Evolutionary conservation across 2,329 filamentous ascomycete genomes (phyloP), one percentile per base, ranked within the genome.

Genomic region (Aureobasidium sp.): DNA sequence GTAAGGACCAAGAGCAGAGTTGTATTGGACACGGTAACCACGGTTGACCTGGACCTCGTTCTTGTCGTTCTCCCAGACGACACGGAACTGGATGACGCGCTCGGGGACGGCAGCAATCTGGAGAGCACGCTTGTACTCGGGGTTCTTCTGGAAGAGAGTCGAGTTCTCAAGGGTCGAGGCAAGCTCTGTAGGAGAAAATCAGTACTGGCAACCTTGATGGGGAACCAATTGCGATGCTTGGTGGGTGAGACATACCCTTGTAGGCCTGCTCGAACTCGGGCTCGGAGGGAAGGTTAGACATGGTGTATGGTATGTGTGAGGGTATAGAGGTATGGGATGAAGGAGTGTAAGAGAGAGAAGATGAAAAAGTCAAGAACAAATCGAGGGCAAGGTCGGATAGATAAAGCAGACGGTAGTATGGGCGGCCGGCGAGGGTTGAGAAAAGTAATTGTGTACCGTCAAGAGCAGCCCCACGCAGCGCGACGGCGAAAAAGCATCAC

Each of bases 201-300:
- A 62, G 50, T 34, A 17, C 27, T 24, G 34, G 32, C 15, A 26
- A 53, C 48, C 48, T 61, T 50, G 29, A 37, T 61, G 59, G 47
- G 20, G 26, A 43, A 41, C 5, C 32, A 24, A 13, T 55, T 41
- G 51, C 3, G 13, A 41, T 26, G 32, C 20, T 43, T 51, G 32
- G n/a, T 26, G 13, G 15, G 12, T 12, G 32, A 44, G 12, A 75
- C 82, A 73, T 80, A 95, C 91, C 91, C 77, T 92, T 90, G 86
- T 96, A 96, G 73, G 93, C 93, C 85, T 97, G 93, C 86, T 97
- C 87, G 82, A 97, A 97, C 82, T 99, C 93, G 73, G 94, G 93
- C 85, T 97, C 93, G 67, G 81, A 80, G 59, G 90, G 86, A 72
- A 94, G 83, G 82, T 94, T 88, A 69, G 92, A 89, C 64, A 65